Evolutionary conservation across 2,329 filamentous ascomycete genomes (phyloP).

Genomic region (Dryadomyces quercivorus): DNA sequence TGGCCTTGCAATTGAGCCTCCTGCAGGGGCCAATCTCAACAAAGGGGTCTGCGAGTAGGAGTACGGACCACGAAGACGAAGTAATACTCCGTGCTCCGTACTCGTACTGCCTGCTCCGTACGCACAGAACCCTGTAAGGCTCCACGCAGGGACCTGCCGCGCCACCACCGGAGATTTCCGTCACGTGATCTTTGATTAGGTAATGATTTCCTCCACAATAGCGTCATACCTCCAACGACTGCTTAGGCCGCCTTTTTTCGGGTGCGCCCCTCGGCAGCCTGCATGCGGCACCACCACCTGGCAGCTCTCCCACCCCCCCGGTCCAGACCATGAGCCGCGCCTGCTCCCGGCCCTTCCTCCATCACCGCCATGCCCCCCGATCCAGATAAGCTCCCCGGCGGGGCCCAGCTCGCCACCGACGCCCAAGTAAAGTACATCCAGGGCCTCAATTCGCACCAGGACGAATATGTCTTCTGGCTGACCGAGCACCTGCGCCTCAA

Average conservation of each 20-base stretch:
- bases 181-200: neutral
- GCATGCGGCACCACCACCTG: no score
- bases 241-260: no score
- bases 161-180: neutral
- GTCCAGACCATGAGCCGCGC: neutral
- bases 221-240: neutral
- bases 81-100: neutral
- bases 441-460: constrained; percentile 78
- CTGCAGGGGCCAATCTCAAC: no score
- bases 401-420: constrained; percentile 32
- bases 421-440: constrained; percentile 86
- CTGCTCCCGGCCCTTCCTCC: neutral
- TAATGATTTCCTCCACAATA: neutral
- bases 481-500: constrained; percentile 94
- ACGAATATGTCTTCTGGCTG: constrained; percentile 95
- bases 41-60: no score
- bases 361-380: constrained; percentile 19
- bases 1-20: no score
- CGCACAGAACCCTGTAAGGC: no score
- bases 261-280: no score
- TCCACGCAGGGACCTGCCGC: neutral
- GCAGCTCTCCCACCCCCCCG: no score
- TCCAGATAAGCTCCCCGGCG: constrained; percentile 24
- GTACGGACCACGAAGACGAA: no score
- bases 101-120: neutral